Evolutionary conservation across 2,329 filamentous ascomycete species (phyloP).

Genomic region (Aspergillus novofumigatus): DNA sequence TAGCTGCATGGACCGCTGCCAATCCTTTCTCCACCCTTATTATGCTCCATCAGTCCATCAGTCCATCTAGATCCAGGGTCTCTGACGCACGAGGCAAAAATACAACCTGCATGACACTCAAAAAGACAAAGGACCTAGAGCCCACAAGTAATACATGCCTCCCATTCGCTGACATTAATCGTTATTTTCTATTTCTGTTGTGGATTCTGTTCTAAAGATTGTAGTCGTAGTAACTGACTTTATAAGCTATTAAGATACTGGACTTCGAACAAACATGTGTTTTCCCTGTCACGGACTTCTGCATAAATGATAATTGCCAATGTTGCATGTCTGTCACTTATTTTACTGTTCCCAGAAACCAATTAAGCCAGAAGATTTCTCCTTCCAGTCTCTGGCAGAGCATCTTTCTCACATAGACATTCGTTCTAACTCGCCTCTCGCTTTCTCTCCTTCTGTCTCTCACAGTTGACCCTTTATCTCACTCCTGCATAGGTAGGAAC

Average conservation of each 20-base stretch:
- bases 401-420: slow-evolving; percentile 18
- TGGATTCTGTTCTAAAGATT: slow-evolving; percentile 16
- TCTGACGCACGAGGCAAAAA: slow-evolving; percentile 41
- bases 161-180: slow-evolving; percentile 4
- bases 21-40: slow-evolving; percentile 29
- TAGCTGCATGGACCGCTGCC: slow-evolving; percentile 34
- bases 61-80: slow-evolving; percentile 40
- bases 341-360: slow-evolving; percentile 11
- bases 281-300: slow-evolving; percentile 14
- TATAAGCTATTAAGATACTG: slow-evolving; percentile 14
- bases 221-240: slow-evolving; percentile 9
- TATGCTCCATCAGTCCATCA: slow-evolving; percentile 19
- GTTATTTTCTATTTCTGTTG: slow-evolving; percentile 11
- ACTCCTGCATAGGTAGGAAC: background rate
- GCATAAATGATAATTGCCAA: slow-evolving; percentile 20
- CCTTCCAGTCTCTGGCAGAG: slow-evolving; percentile 7
- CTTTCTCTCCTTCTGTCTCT: slow-evolving; percentile 12
- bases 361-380: slow-evolving; percentile 12
- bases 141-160: slow-evolving; percentile 15
- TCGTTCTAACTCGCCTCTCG: slow-evolving; percentile 20
- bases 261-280: slow-evolving; percentile 21
- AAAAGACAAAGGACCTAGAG: slow-evolving; percentile 33
- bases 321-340: slow-evolving; percentile 15
- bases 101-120: slow-evolving; percentile 39
- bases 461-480: slow-evolving; percentile 16